Base-by-base conservation (phyloP, 148 eudicot genomes). In the Vaccinium myrtillus region DNA sequence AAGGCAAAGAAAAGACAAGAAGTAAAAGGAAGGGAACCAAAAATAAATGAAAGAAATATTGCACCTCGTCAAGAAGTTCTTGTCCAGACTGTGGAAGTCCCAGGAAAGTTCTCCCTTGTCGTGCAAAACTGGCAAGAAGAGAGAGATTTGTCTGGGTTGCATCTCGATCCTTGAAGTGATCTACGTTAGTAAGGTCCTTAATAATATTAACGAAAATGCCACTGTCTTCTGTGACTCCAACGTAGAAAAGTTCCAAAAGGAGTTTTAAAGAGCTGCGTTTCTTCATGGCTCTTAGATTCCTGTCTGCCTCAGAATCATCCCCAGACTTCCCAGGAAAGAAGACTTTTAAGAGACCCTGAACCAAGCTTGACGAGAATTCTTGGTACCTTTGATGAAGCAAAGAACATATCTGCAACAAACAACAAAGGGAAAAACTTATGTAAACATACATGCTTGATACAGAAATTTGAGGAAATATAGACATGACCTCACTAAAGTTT, bases 211-310 rank as follows among this genome's bases (percentile, higher is more conserved):
- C 82, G 81, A 97, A 95, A 81, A 97, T 90, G 80, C 95, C 86
- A 87, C 91, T 55, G 80, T 95, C 99, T 82, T 95, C 96, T 80
- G 93, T 80, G 63, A 95, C 96, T 59, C 98, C 98, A 87, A 92
- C 99, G 87, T 93, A 96, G 84, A 91, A 97, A n/a, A 97, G 90
- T 86, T 97, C 99, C 91, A 95, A 84, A 69, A 97, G 95, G 59
- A 97, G 99, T 89, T 95, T 97, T 82, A 97, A 86, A 73, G 95
- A 90, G 87, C 98, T 95, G 76, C 99, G 97, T 90, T 97, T 97
- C 92, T 92, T 97, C 96, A 95, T 86, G 82, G 99, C 99, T 90
- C 91, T 95, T 67, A 88, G 83, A 84, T 94, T 97, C 87, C 83
- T 91, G 86, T 97, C 99, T 54, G 89, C 87, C 75, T 97, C 99